Evolutionary conservation across 306 rosid genomes (phyloP).

Genomic region (Malus asiatica): DNA sequence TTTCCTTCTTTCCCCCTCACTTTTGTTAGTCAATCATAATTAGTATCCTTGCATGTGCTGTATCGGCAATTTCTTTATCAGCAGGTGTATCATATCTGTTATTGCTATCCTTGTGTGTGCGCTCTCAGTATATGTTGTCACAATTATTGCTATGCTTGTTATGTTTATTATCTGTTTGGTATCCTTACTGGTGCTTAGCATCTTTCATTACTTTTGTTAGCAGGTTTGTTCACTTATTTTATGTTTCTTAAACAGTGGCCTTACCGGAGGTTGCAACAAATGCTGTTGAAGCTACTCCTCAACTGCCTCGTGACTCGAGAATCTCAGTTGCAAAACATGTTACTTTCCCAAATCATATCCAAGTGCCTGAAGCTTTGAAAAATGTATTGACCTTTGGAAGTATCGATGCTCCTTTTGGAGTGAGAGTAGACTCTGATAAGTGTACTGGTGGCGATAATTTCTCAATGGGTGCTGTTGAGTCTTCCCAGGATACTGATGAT

Average conservation of each 20-base stretch:
- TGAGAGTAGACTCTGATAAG: constrained; percentile 25
- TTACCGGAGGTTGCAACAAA: constrained; percentile 34
- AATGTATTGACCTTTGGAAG: constrained; percentile 79
- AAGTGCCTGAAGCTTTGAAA: constrained; percentile 61
- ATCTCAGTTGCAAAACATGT: constrained; percentile 37
- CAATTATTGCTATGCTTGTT: neutral
- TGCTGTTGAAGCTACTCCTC: constrained; percentile 28
- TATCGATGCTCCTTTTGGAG: constrained; percentile 35
- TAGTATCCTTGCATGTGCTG: neutral
- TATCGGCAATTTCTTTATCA: neutral
- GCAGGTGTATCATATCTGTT: neutral
- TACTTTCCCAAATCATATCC: constrained; percentile 73
- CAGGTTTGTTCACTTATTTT: neutral
- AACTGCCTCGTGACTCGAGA: constrained; percentile 28
- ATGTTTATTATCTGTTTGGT: neutral
- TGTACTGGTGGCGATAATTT: constrained; percentile 21
- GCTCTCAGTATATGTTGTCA: neutral
- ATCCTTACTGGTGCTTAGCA: neutral
- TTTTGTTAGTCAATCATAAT: neutral
- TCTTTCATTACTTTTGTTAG: neutral
- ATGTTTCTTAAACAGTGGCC: constrained; percentile 41
- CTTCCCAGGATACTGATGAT: constrained; percentile 33
- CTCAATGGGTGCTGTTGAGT: constrained; percentile 22
- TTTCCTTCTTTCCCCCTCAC: neutral
- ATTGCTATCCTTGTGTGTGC: neutral